These are phyloP conservation scores for Hypoxylon trugodes DNA, from an alignment of 495 filamentous ascomycete genomes.

Conservation along the genomic window DNA sequence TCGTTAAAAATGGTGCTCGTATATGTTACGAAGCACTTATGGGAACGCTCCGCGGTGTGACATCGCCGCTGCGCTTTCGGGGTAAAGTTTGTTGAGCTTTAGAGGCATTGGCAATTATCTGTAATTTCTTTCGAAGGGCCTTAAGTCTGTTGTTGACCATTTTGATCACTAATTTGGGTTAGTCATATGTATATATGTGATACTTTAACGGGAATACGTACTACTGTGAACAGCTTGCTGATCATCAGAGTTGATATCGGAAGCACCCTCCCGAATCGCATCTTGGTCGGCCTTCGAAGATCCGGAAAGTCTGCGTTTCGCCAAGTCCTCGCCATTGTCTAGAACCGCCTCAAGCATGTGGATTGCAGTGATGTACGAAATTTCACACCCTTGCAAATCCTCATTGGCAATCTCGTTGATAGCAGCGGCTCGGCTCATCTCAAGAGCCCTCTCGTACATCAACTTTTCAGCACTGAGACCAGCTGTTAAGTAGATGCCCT, in stretches of 20 bases:
- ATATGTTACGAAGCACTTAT: slow-evolving; percentile 43
- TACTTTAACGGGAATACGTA: slow-evolving; percentile 44
- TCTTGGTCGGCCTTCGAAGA: slow-evolving; percentile 54
- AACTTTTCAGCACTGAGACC: slow-evolving; percentile 94
- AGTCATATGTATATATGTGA: slow-evolving; percentile 6
- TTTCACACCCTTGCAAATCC: slow-evolving; percentile 87
- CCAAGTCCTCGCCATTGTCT: slow-evolving; percentile 79
- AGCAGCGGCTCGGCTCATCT: slow-evolving; percentile 93
- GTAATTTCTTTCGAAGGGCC: slow-evolving; percentile 54
- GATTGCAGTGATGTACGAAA: slow-evolving; percentile 91
- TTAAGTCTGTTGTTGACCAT: slow-evolving; percentile 54
- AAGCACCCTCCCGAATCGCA: slow-evolving; percentile 53
- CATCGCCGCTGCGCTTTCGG: slow-evolving; percentile 56
- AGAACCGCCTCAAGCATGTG: slow-evolving; percentile 93
- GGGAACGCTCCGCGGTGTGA: slow-evolving; percentile 54
- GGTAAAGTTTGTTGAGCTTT: slow-evolving; percentile 46
- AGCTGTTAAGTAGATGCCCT: slow-evolving; percentile 62
- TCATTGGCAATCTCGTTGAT: slow-evolving; percentile 95
- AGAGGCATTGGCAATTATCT: slow-evolving; percentile 53
- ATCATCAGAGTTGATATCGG: slow-evolving; percentile 75
- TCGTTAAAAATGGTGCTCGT: slow-evolving; percentile 36
- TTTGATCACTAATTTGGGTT: slow-evolving; percentile 51
- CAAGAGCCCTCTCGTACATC: slow-evolving; percentile 96
- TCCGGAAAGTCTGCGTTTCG: slow-evolving; percentile 49
- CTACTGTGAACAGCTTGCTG: slow-evolving; percentile 75